Evolutionary conservation across 2,329 filamentous ascomycete species (phyloP).

Genomic region (Dothiorella sarmentorum): DNA sequence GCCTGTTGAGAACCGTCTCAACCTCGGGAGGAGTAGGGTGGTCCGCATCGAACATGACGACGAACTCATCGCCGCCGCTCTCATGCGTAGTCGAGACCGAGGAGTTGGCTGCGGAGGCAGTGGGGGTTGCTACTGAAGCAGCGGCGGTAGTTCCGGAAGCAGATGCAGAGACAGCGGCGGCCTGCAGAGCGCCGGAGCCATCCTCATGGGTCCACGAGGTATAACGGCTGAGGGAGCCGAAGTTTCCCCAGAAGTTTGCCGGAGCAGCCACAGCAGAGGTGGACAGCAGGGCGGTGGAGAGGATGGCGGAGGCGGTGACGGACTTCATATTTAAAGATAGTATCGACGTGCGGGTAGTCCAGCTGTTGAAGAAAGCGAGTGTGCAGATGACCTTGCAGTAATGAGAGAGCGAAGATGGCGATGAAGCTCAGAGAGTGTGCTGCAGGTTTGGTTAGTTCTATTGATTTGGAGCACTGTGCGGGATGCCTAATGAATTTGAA

Average conservation of each 20-base stretch:
- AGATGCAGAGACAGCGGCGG: not conserved
- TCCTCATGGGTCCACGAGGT: not conserved
- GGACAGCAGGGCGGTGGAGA: not conserved
- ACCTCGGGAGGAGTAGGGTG: slow-evolving; percentile 32
- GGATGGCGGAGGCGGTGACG: not conserved
- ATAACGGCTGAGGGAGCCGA: not conserved
- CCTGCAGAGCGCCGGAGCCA: no score
- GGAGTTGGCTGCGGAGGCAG: not conserved
- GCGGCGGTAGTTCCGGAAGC: not conserved
- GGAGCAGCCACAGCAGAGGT: not conserved
- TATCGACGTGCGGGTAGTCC: not conserved
- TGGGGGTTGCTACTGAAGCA: not conserved
- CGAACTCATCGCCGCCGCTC: slow-evolving; percentile 32
- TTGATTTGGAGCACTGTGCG: no score
- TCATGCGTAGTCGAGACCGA: slow-evolving; percentile 22
- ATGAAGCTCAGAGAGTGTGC: not conserved
- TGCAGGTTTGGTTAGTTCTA: not conserved
- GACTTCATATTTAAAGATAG: slow-evolving; percentile 6
- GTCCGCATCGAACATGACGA: slow-evolving; percentile 37
- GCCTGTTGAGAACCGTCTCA: slow-evolving; percentile 33
- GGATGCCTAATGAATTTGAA: not conserved
- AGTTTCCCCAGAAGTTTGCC: not conserved
- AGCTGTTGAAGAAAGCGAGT: not conserved
- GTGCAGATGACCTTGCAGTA: not conserved
- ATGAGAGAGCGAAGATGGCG: not conserved